Percentiles rank a stretch among this genome's conserved stretches.
Conservation (phyloP, 2,329 filamentous ascomycete genomes). For the Penicillium sp. region DNA sequence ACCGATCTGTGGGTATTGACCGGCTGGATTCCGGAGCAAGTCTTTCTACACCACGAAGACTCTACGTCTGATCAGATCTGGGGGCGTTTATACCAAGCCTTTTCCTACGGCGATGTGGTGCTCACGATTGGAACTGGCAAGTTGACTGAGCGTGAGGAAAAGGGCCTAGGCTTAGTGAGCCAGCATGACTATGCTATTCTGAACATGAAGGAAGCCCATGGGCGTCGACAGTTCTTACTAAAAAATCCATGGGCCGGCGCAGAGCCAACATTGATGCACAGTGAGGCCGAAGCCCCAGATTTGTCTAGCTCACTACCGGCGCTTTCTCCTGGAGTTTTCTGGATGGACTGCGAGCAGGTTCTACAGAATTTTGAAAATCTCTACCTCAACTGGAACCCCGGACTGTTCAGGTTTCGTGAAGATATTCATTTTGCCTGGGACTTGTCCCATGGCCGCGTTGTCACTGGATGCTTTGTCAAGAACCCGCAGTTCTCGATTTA, state of each 20-base stretch:
- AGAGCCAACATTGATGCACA: conserved; percentile 47
- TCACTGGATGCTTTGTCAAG: conserved; percentile 69
- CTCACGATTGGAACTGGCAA: conserved; percentile 87
- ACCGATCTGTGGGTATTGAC: conserved; percentile 91
- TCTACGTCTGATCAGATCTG: conserved; percentile 73
- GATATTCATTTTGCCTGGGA: conserved; percentile 91
- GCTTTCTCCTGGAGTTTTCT: conserved; percentile 71
- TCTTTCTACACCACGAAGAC: conserved; percentile 86
- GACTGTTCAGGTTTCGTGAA: conserved; percentile 73
- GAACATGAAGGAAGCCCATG: conserved; percentile 65
- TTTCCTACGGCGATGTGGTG: conserved; percentile 74
- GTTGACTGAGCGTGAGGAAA: conserved; percentile 72
- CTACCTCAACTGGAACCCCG: conserved; percentile 96
- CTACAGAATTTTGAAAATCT: conserved; percentile 92
- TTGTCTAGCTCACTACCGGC: conserved; percentile 18
- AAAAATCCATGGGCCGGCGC: conserved; percentile 92
- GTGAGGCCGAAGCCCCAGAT: conserved; percentile 1
- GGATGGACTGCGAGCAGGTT: conserved; percentile 86
- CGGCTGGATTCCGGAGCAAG: conserved; percentile 94
- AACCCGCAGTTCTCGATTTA: conserved; percentile 61
- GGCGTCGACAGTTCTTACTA: conserved; percentile 68
- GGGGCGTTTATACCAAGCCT: conserved; percentile 71
- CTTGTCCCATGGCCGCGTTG: conserved; percentile 51
- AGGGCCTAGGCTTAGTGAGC: conserved; percentile 74
- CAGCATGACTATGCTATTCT: conserved; percentile 94